phyloP scores from a whole-genome alignment of 306 rosid species.

The Cucurbita pepo region DNA sequence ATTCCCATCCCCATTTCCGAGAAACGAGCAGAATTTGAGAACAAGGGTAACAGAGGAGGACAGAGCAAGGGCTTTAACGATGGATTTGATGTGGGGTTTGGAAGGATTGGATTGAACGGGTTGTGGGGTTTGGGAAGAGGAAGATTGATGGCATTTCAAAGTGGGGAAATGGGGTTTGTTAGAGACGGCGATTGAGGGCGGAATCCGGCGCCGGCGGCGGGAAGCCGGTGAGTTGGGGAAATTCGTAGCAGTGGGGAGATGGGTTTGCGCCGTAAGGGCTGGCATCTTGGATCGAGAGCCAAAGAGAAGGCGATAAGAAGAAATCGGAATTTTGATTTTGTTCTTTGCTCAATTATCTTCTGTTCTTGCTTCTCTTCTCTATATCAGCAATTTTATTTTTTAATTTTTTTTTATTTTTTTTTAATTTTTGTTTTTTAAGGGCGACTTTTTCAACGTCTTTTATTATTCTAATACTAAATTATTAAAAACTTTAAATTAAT shows the following conservation, averaged over 20 bases:
- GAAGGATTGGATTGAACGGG: slow-evolving; percentile 5
- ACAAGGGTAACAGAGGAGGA: slow-evolving; percentile 48
- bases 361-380: neutral
- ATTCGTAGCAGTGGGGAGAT: slow-evolving; percentile 19
- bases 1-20: slow-evolving; percentile 7
- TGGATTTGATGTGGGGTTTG: slow-evolving; percentile 18
- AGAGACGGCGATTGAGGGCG: slow-evolving; percentile 3
- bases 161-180: slow-evolving; percentile 7
- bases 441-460: neutral
- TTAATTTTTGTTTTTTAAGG: too few species aligned
- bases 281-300: slow-evolving; percentile 16
- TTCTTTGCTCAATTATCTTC: neutral
- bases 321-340: neutral
- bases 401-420: too few species aligned
- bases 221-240: slow-evolving; percentile 13
- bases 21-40: slow-evolving; percentile 14
- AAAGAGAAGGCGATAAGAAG: slow-evolving; percentile 1
- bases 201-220: slow-evolving; percentile 4
- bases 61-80: slow-evolving; percentile 36
- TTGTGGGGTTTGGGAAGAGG: slow-evolving; percentile 16
- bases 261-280: slow-evolving; percentile 39
- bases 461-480: too few species aligned
- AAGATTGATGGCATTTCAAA: slow-evolving; percentile 19
- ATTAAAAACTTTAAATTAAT: too few species aligned
- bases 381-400: too few species aligned